Evolutionary conservation across 2,329 filamentous ascomycete genomes (phyloP), one percentile per base, ranked within the genome.

Genomic region (Myriosclerotinia duriaeana): DNA sequence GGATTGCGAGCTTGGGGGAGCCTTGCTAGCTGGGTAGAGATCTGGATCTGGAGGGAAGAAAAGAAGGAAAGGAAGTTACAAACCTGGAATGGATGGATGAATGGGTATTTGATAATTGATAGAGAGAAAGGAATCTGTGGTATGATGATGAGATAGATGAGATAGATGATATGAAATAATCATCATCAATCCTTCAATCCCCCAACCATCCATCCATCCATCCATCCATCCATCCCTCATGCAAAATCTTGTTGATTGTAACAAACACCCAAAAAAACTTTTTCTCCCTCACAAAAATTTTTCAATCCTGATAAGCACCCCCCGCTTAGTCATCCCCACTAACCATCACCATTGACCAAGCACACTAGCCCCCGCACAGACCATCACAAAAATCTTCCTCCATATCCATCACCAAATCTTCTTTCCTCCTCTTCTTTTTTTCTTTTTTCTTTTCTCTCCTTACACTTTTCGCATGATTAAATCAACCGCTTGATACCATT

Each of bases 401-500:
- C 26, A 26, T 26, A 26, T 26, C 26, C 26, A 26, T 26, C 26
- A 26, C 26, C 26, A 26, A 26, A 26, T 2, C 26, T 26, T 26
- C 26, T 26, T 34, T 34, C 30, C 6, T 34, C 4, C 30, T 34
- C 6, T 34, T 34, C 30, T 34, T 34, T 34, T 34, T 5, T 34
- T 26, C 55, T 67, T 60, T 68, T n/a, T n/a, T n/a, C n/a, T n/a
- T n/a, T n/a, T n/a, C n/a, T 64, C 66, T 68, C 68, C 55, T 72
- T 59, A 71, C 68, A 71, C 66, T 71, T 52, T 56, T 52, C 53
- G 66, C 73, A 75, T 72, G 70, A 65, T 72, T 71, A 74, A 65
- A 73, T 74, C 72, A 74, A 74, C 68, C 72, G 64, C 71, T 72
- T 69, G 68, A 67, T 56, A 59, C 69, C 68, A 71, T 53, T 71